These are phyloP conservation scores for Lentinula edodes DNA, from an alignment of 768 basidiomycete species.

Conservation along the genomic window DNA sequence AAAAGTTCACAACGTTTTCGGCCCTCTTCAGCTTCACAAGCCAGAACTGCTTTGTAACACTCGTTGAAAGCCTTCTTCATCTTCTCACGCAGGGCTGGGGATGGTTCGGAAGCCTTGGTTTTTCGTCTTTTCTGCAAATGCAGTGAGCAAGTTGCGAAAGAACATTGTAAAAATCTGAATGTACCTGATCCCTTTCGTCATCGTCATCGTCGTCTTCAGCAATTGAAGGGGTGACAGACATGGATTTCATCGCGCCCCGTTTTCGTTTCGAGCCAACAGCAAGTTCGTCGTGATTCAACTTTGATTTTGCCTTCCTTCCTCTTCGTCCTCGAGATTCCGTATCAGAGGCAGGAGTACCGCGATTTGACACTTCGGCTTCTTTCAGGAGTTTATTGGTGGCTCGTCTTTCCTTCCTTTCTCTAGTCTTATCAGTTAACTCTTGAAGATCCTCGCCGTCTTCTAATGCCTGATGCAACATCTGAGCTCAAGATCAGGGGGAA, in stretches of 20 bases:
- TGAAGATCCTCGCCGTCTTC: constrained; percentile 80
- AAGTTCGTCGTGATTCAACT: constrained; percentile 40
- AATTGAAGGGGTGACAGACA: constrained; percentile 72
- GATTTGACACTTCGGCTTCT: constrained; percentile 55
- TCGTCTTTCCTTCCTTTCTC: constrained; percentile 63
- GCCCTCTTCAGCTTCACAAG: constrained; percentile 65
- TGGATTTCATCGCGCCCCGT: constrained; percentile 58
- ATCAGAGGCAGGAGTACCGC: constrained; percentile 63
- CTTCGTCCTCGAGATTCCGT: constrained; percentile 56
- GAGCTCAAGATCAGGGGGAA: neutral
- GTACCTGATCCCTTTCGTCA: constrained; percentile 53
- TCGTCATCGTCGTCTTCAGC: constrained; percentile 77
- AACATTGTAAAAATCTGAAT: constrained; percentile 12
- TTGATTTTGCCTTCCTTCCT: constrained; percentile 58
- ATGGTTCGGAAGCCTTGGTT: constrained; percentile 54
- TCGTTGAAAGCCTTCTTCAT: constrained; percentile 84
- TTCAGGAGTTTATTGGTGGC: constrained; percentile 51
- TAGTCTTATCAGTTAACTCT: constrained; percentile 60
- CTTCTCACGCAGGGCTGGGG: constrained; percentile 57
- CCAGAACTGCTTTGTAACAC: constrained; percentile 67
- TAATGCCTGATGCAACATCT: constrained; percentile 42
- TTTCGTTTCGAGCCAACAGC: constrained; percentile 66
- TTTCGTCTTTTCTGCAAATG: constrained; percentile 76
- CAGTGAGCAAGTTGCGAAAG: neutral
- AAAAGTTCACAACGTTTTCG: constrained; percentile 85